A percentile compares a stretch with the other conserved stretches of the same genome.
Evolutionary conservation across 371 early-diverging fungal species (phyloP).

Genomic region (Phascolomyces articulosus): DNA sequence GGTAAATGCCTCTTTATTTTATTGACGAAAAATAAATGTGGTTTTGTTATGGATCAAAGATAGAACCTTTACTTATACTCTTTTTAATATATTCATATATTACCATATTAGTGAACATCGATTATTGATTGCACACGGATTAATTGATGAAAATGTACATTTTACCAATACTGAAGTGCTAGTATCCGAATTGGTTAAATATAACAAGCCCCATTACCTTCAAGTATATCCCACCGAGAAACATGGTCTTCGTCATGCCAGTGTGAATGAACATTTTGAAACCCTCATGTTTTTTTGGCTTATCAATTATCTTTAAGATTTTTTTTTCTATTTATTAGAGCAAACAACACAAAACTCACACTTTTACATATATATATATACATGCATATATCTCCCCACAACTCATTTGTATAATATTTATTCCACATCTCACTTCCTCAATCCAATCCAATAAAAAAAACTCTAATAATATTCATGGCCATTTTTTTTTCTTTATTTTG

Average conservation of each 20-base stretch:
- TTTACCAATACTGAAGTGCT: constrained; percentile 67
- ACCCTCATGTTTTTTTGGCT: constrained; percentile 77
- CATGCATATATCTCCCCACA: neutral
- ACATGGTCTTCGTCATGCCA: constrained; percentile 74
- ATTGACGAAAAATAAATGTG: too few relatives aligned
- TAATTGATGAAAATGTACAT: constrained; percentile 87
- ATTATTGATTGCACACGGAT: constrained; percentile 75
- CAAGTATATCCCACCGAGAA: constrained; percentile 78
- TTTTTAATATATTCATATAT: too few relatives aligned
- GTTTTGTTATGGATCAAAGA: too few relatives aligned
- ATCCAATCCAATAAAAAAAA: too few relatives aligned
- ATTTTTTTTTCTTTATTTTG: too few relatives aligned
- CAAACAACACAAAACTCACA: neutral
- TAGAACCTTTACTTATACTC: too few relatives aligned
- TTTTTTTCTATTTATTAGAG: neutral
- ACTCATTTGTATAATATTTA: constrained; percentile 2
- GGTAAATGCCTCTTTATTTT: constrained; percentile 31
- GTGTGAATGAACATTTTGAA: constrained; percentile 81
- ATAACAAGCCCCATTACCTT: constrained; percentile 63
- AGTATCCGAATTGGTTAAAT: constrained; percentile 58
- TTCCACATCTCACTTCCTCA: neutral
- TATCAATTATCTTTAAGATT: constrained; percentile 54
- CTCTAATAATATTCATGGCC: too few relatives aligned
- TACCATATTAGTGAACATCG: constrained; percentile 57
- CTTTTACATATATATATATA: neutral